Conservation (phyloP, 768 basidiomycete genomes). For the Boletales sp. region DNA sequence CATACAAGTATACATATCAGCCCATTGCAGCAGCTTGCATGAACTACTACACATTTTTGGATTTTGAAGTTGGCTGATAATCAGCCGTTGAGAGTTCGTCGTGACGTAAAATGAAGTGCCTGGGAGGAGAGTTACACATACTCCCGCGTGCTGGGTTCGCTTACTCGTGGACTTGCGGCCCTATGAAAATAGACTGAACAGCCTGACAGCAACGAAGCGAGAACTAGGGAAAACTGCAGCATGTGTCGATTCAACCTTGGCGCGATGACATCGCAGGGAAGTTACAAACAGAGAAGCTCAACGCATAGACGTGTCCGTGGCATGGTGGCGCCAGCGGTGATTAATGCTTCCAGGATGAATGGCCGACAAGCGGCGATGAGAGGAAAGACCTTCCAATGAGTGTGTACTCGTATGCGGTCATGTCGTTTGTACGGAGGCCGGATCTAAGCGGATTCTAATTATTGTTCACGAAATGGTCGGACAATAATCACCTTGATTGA, state of each 20-base stretch:
- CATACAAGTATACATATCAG: not conserved
- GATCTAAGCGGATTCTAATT: slow-evolving; percentile 13
- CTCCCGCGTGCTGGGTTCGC: not conserved
- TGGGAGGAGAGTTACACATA: not conserved
- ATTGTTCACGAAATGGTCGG: too few relatives aligned
- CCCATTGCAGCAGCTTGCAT: not conserved
- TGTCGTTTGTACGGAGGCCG: slow-evolving; percentile 6
- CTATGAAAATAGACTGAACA: not conserved
- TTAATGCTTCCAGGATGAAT: slow-evolving; percentile 27
- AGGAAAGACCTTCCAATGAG: slow-evolving; percentile 15
- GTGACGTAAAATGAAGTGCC: slow-evolving; percentile 21
- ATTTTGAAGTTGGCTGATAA: slow-evolving; percentile 1
- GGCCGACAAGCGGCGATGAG: slow-evolving; percentile 20
- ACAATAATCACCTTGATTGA: too few relatives aligned
- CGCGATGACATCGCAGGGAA: slow-evolving; percentile 29
- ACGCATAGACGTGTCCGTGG: slow-evolving; percentile 16
- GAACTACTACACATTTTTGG: not conserved
- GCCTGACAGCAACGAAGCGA: slow-evolving; percentile 17
- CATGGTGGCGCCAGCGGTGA: slow-evolving; percentile 29
- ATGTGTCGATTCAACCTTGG: slow-evolving; percentile 9
- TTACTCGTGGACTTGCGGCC: not conserved
- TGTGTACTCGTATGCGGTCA: not conserved
- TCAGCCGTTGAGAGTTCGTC: not conserved
- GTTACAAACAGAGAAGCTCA: slow-evolving; percentile 19
- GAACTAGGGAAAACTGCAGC: slow-evolving; percentile 9